Evolutionary conservation across 352 stramenopile genomes (phyloP), one percentile per base, ranked within the genome.

Genomic region (Phytophthora podocarpi): DNA sequence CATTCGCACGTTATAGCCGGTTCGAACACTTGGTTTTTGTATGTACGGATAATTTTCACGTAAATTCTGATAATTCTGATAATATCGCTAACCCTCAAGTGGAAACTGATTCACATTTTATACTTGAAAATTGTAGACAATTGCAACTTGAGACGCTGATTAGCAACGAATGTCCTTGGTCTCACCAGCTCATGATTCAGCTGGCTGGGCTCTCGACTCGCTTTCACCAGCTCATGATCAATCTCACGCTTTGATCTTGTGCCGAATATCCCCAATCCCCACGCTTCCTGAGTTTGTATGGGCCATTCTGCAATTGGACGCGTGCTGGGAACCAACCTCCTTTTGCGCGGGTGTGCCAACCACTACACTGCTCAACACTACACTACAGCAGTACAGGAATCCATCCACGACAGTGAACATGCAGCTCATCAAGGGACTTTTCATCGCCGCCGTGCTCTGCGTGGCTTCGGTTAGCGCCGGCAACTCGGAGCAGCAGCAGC

Each of bases 351-450:
- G 42, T 58, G 30, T 40, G 24, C 27, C 23, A n/a, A 15, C 20
- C 45, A 39, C 18, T 39, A 21, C 52, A 45, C 30, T 31, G 35
- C 36, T 37, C 35, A 11, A 24, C 41, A 24, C 11, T 10, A 34
- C 26, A 35, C 24, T 30, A 7, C 16, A 20, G 12, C 39, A 49
- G 24, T 23, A 24, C 7, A 36, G 23, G 23, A 46, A 46, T 8
- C 2, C 9, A 9, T 12, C 23, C n/a, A n/a, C 42, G 2, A 36
- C 34, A 56, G 23, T 5, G 13, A 50, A 51, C 20, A 74, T 75
- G 67, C 67, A 75, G 42, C 28, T 75, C 43, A 15, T 71, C 45
- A 70, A 72, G 43, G 54, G 24, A 35, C 32, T 71, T 56, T 57
- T 75, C 34, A 53, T 72, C 36, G 67, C 35, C 28, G 51, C 67